These are phyloP conservation scores for Yamagishiella unicocca DNA, from an alignment of 139 green algal species.

Conservation along the genomic window DNA sequence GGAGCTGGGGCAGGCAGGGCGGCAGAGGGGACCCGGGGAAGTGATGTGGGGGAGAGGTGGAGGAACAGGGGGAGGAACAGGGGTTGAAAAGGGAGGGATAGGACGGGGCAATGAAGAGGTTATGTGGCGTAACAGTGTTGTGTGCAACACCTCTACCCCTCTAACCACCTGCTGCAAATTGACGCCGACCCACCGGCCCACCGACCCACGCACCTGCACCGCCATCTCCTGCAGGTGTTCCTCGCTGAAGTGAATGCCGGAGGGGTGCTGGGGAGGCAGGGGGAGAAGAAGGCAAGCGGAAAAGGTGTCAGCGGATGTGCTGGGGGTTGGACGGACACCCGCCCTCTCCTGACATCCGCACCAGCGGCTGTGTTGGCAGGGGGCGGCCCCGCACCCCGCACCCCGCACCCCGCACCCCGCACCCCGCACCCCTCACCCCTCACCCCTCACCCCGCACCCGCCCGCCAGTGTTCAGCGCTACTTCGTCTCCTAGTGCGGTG, in stretches of 20 bases:
- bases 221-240: conserved; percentile 56
- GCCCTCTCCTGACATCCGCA: too few relatives aligned
- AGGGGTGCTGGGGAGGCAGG: not conserved
- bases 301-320: not conserved
- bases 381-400: too few relatives aligned
- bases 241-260: conserved; percentile 43
- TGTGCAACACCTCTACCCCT: too few relatives aligned
- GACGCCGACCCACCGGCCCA: too few relatives aligned
- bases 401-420: too few relatives aligned
- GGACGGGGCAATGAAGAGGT: not conserved
- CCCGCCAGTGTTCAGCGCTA: too few relatives aligned
- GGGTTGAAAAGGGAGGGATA: not conserved
- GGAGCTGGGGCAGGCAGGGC: conserved; percentile 9
- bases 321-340: not conserved
- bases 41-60: not conserved
- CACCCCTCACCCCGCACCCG: too few relatives aligned
- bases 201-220: conserved; percentile 39
- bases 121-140: too few relatives aligned
- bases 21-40: not conserved
- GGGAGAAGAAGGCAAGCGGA: not conserved
- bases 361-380: too few relatives aligned
- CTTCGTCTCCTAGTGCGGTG: too few relatives aligned
- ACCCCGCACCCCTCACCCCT: too few relatives aligned
- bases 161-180: too few relatives aligned
- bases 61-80: not conserved